Evolutionary conservation across 805 yeast species (phyloP).

Genomic region (Cyberlindnera saturnus): DNA sequence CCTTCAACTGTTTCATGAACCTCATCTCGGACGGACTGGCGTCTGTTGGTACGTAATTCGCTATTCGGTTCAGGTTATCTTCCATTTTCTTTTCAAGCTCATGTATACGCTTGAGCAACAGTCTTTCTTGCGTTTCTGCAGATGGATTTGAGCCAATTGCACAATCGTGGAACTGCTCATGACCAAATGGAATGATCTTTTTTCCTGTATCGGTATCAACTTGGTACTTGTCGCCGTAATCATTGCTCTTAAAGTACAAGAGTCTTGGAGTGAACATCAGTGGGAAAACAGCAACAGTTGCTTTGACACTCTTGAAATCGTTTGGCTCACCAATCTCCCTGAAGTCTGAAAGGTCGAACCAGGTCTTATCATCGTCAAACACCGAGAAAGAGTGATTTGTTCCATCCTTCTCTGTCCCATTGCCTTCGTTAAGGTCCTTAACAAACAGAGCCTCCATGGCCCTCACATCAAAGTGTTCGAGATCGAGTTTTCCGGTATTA

Average conservation of each 20-base stretch:
- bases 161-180: constrained; percentile 59
- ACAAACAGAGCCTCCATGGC: constrained; percentile 43
- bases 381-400: constrained; percentile 24
- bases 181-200: constrained; percentile 40
- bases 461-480: constrained; percentile 54
- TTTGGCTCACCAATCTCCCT: constrained; percentile 45
- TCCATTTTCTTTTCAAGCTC: constrained; percentile 25
- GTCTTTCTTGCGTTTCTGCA: constrained; percentile 35
- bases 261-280: constrained; percentile 64
- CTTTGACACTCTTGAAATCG: constrained; percentile 28
- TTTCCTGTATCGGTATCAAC: constrained; percentile 31
- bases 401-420: constrained; percentile 9
- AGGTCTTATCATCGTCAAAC: constrained; percentile 48
- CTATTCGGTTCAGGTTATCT: constrained; percentile 24
- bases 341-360: constrained; percentile 62
- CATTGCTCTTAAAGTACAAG: constrained; percentile 61
- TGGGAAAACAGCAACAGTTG: constrained; percentile 49
- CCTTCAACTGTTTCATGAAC: constrained; percentile 12
- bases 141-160: constrained; percentile 32
- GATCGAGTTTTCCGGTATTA: constrained; percentile 56
- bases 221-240: constrained; percentile 36
- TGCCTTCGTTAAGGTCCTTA: constrained; percentile 13
- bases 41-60: constrained; percentile 23
- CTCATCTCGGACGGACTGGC: constrained; percentile 11
- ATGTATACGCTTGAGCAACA: constrained; percentile 24